A percentile compares a stretch with the other conserved stretches of the same genome.
Evolutionary conservation across 2,329 filamentous ascomycete species (phyloP).

Genomic region (Fusarium ramigenum): DNA sequence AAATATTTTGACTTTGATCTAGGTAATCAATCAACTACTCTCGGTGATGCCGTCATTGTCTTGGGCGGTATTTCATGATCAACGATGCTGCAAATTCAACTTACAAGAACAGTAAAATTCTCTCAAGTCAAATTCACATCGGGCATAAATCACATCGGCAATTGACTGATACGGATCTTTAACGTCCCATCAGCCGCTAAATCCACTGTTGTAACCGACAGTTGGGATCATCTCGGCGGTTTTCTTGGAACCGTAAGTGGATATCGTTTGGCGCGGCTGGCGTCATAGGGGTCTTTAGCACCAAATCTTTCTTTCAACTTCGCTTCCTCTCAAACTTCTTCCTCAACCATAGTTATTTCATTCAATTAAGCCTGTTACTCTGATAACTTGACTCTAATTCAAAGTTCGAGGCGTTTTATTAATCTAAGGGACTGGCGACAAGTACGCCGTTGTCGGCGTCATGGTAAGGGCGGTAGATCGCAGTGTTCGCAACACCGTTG

Average conservation of each 20-base stretch:
- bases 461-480: slow-evolving; percentile 7
- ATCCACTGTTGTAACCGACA: background rate
- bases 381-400: background rate
- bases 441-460: background rate
- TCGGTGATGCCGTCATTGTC: background rate
- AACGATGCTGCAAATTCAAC: background rate
- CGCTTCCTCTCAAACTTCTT: background rate
- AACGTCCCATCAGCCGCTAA: background rate
- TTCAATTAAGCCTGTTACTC: background rate
- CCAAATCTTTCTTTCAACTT: slow-evolving; percentile 28
- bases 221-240: slow-evolving; percentile 9
- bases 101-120: background rate
- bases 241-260: slow-evolving; percentile 20
- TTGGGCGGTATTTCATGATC: background rate
- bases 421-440: fast-evolving
- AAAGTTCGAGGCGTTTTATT: background rate
- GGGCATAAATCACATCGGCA: background rate
- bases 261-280: slow-evolving; percentile 22
- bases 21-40: no score
- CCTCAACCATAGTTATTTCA: background rate
- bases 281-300: slow-evolving; percentile 28
- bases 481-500: background rate
- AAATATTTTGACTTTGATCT: background rate
- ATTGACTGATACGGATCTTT: background rate
- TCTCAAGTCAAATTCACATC: background rate